These are phyloP conservation scores for Pascua sp. DNA, from an alignment of 1,284 basidiomycete species.

Conservation along the genomic window DNA sequence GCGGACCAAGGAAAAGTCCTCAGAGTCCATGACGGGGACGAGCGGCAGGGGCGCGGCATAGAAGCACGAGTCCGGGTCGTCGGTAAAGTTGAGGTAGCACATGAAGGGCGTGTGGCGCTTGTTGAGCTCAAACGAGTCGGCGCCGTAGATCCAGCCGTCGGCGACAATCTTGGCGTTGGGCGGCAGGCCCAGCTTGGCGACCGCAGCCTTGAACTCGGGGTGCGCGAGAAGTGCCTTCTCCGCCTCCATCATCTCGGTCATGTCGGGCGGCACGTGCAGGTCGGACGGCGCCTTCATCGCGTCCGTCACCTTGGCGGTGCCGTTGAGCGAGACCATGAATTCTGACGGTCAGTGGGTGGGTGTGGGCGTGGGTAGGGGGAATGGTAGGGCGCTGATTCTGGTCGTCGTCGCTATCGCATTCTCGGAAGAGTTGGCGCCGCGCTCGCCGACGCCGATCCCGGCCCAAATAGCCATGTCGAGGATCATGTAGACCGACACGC, in stretches of 20 bases:
- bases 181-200: slow-evolving; percentile 29
- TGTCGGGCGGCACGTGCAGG: slow-evolving; percentile 28
- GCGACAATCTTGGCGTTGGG: slow-evolving; percentile 28
- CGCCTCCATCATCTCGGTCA: slow-evolving; percentile 32
- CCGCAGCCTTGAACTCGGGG: slow-evolving; percentile 25
- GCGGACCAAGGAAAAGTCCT: slow-evolving; percentile 22
- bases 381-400: too few species aligned
- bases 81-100: slow-evolving; percentile 20
- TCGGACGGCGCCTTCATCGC: slow-evolving; percentile 4
- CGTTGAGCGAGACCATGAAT: slow-evolving; percentile 14
- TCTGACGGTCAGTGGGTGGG: slow-evolving; percentile 2
- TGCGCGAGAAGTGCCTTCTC: slow-evolving; percentile 29
- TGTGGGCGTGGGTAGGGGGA: not conserved
- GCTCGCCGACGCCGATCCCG: not conserved
- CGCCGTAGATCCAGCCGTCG: slow-evolving; percentile 33
- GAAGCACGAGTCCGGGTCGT: slow-evolving; percentile 33
- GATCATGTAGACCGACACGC: too few species aligned
- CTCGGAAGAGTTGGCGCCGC: too few species aligned
- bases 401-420: too few species aligned
- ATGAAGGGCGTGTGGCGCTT: slow-evolving; percentile 23
- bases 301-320: slow-evolving; percentile 4
- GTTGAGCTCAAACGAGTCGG: slow-evolving; percentile 12
- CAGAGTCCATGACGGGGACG: slow-evolving; percentile 37
- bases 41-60: slow-evolving; percentile 47
- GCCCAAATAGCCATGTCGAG: too few species aligned